A percentile compares a stretch with the other conserved stretches of the same genome.
Evolutionary conservation across 805 yeast species (phyloP).

Genomic region (Cyberlindnera amylophila): DNA sequence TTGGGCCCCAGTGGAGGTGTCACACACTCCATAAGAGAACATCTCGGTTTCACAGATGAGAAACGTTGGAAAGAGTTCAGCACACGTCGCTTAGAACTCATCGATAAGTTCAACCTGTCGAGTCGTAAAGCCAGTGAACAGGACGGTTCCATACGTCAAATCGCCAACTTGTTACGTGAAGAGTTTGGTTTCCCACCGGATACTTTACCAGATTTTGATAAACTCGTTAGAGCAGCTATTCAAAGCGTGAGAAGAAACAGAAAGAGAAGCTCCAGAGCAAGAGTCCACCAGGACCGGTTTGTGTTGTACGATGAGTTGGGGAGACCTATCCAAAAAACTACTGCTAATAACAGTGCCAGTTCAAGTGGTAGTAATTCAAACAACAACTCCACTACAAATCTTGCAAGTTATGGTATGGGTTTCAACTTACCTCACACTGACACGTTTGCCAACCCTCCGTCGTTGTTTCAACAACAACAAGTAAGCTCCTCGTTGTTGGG

Average conservation of each 20-base stretch:
- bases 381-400: conserved; percentile 10
- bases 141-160: conserved; percentile 72
- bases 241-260: conserved; percentile 90
- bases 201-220: conserved; percentile 72
- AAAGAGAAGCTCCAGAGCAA: conserved; percentile 46
- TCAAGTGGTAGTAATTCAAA: conserved; percentile 7
- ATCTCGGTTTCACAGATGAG: conserved; percentile 76
- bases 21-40: conserved; percentile 39
- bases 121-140: conserved; percentile 88
- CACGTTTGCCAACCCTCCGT: conserved; percentile 7
- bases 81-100: conserved; percentile 84
- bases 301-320: conserved; percentile 19
- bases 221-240: conserved; percentile 86
- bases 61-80: conserved; percentile 84
- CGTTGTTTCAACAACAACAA: conserved; percentile 4
- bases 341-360: conserved; percentile 1
- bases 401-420: conserved; percentile 7
- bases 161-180: conserved; percentile 69
- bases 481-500: conserved; percentile 5
- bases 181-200: conserved; percentile 71
- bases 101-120: conserved; percentile 61
- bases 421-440: background rate
- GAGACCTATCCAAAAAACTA: conserved; percentile 5
- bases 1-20: conserved; percentile 29
- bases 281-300: conserved; percentile 21